phyloP scores from a whole-genome alignment of 306 rosid genomes.

The Rosa persica region DNA sequence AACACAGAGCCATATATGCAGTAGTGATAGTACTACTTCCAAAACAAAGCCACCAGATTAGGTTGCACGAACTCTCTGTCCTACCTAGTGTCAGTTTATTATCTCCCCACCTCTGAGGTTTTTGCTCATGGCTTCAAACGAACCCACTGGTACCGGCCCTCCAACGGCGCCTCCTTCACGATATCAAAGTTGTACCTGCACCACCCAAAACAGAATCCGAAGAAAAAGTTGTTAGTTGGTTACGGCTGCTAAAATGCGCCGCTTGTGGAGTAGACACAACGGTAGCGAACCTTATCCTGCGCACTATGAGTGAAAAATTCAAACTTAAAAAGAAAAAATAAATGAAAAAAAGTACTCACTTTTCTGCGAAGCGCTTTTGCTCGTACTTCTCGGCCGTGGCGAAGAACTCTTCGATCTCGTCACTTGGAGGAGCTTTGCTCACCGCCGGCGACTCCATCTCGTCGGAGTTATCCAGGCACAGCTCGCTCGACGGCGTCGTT shows the following conservation, averaged over 20 bases:
- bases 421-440: slow-evolving; percentile 42
- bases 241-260: slow-evolving; percentile 50
- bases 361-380: slow-evolving; percentile 68
- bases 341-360: slow-evolving; percentile 43
- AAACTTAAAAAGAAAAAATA: background rate
- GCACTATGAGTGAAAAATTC: slow-evolving; percentile 13
- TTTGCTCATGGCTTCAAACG: slow-evolving; percentile 50
- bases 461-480: slow-evolving; percentile 43
- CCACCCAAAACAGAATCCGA: slow-evolving; percentile 8
- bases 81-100: slow-evolving; percentile 48
- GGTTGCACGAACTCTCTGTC: slow-evolving; percentile 36
- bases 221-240: slow-evolving; percentile 54
- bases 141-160: slow-evolving; percentile 90
- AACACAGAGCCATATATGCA: background rate
- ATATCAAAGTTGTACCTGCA: slow-evolving; percentile 94
- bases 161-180: slow-evolving; percentile 75
- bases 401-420: slow-evolving; percentile 81
- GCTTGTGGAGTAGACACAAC: slow-evolving; percentile 10
- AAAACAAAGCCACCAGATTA: slow-evolving; percentile 14
- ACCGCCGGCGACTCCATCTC: slow-evolving; percentile 23
- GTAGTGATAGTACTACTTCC: slow-evolving; percentile 3
- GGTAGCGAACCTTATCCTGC: slow-evolving; percentile 36
- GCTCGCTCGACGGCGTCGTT: slow-evolving; percentile 43
- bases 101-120: background rate
- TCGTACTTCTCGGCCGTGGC: slow-evolving; percentile 70